Evolutionary conservation across 2,329 filamentous ascomycete species (phyloP).

Genomic region (Epichloe gansuensis): DNA sequence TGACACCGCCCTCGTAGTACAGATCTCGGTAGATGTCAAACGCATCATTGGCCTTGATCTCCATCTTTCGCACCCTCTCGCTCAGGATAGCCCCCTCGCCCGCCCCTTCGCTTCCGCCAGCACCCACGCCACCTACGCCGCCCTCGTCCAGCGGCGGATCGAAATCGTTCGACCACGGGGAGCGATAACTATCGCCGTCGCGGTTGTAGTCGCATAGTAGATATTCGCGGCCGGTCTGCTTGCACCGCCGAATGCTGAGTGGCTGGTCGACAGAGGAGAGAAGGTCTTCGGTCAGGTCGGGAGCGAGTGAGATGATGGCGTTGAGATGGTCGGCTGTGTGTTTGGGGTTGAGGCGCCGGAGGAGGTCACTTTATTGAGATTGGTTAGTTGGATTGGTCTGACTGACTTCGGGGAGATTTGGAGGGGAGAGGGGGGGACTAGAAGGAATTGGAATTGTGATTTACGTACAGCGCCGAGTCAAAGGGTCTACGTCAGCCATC

Average conservation of each 20-base stretch:
- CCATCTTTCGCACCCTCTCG: slow-evolving; percentile 85
- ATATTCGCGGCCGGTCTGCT: slow-evolving; percentile 84
- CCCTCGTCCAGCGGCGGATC: slow-evolving; percentile 71
- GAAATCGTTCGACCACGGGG: slow-evolving; percentile 98
- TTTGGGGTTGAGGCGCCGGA: slow-evolving; percentile 92
- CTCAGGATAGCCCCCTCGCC: slow-evolving; percentile 78
- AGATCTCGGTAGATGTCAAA: slow-evolving; percentile 95
- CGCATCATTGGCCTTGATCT: slow-evolving; percentile 85
- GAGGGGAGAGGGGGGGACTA: background rate
- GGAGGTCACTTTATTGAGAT: slow-evolving; percentile 62
- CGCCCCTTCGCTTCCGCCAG: slow-evolving; percentile 44
- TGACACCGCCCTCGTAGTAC: slow-evolving; percentile 94
- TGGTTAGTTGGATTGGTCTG: background rate
- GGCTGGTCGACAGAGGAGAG: slow-evolving; percentile 97
- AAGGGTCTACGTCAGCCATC: slow-evolving; percentile 53
- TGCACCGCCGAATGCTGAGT: slow-evolving; percentile 73
- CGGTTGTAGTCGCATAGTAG: slow-evolving; percentile 99
- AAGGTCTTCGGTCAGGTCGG: slow-evolving; percentile 90
- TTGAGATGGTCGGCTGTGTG: slow-evolving; percentile 81
- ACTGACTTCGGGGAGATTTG: background rate
- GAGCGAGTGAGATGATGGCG: slow-evolving; percentile 76
- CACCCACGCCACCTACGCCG: slow-evolving; percentile 39
- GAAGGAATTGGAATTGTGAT: background rate
- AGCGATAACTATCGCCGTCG: slow-evolving; percentile 93
- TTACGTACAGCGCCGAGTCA: slow-evolving; percentile 61